These are phyloP conservation scores for Patellifolia procumbens DNA, from an alignment of 179 eudicot species.

Conservation along the genomic window DNA sequence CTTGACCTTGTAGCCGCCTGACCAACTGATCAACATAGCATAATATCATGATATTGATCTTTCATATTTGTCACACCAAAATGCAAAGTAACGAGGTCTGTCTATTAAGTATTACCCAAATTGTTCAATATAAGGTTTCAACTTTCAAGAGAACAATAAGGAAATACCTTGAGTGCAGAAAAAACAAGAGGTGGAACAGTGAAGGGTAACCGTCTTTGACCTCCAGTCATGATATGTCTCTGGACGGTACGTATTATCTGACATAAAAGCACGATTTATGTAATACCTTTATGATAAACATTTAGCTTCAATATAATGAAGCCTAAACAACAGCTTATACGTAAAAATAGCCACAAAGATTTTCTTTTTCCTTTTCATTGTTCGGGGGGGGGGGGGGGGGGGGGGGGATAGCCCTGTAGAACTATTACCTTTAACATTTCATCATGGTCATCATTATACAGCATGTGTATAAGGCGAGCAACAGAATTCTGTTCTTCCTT, in stretches of 20 bases:
- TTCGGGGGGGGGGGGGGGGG: neutral
- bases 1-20: conserved; percentile 77
- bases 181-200: conserved; percentile 87
- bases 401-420: neutral
- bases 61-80: neutral
- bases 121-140: neutral
- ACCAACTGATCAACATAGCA: conserved; percentile 56
- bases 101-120: neutral
- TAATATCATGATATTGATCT: conserved; percentile 5
- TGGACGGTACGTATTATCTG: conserved; percentile 87
- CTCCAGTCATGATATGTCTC: conserved; percentile 85
- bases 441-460: conserved; percentile 82
- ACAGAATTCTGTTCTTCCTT: conserved; percentile 95
- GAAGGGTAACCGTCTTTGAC: conserved; percentile 86
- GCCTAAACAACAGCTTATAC: neutral
- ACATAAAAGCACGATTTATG: conserved; percentile 1
- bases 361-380: neutral
- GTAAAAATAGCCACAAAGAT: neutral
- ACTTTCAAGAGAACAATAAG: conserved; percentile 15
- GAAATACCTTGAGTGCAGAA: conserved; percentile 77
- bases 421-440: conserved; percentile 86
- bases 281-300: conserved; percentile 5
- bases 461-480: conserved; percentile 91
- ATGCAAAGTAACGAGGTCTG: neutral
- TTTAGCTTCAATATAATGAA: neutral